phyloP scores from a whole-genome alignment of 2,329 filamentous ascomycete species.

The Mycosphaerelloides madeirae region DNA sequence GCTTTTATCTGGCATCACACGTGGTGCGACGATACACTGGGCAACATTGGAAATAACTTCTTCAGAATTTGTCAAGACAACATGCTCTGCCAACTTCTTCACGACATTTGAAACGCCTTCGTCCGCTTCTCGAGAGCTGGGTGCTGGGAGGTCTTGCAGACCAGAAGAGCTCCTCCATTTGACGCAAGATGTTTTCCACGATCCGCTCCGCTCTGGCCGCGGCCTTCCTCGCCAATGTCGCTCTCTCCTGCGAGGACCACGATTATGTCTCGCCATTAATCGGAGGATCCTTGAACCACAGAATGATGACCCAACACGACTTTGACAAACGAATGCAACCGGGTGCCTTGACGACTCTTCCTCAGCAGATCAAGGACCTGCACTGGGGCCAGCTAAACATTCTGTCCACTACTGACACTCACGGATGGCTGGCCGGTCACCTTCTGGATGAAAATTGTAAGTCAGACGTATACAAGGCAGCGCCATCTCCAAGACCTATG shows the following conservation, averaged over 20 bases:
- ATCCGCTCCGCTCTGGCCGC: slow-evolving; percentile 3
- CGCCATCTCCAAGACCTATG: no score
- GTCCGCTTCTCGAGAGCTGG: no score
- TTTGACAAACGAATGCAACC: slow-evolving; percentile 17
- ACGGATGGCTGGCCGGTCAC: slow-evolving; percentile 50
- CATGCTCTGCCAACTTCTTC: no score
- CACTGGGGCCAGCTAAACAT: slow-evolving; percentile 23
- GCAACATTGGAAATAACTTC: no score
- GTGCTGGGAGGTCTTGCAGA: background rate
- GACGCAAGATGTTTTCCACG: slow-evolving; percentile 8
- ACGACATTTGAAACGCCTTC: no score
- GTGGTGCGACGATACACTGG: no score
- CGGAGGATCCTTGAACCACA: slow-evolving; percentile 16
- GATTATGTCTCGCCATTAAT: slow-evolving; percentile 18
- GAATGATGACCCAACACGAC: slow-evolving; percentile 12
- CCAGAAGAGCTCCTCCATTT: slow-evolving; percentile 2
- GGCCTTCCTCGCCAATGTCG: slow-evolving; percentile 9
- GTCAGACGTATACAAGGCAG: no score
- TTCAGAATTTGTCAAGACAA: no score
- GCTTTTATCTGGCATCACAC: no score
- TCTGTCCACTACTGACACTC: slow-evolving; percentile 53
- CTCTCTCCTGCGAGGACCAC: slow-evolving; percentile 17
- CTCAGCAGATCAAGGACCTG: slow-evolving; percentile 20
- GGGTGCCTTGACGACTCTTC: slow-evolving; percentile 14
- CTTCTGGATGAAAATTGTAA: slow-evolving; percentile 57